phyloP scores from a whole-genome alignment of 2,329 filamentous ascomycete genomes.

The Rutstroemia sp. region DNA sequence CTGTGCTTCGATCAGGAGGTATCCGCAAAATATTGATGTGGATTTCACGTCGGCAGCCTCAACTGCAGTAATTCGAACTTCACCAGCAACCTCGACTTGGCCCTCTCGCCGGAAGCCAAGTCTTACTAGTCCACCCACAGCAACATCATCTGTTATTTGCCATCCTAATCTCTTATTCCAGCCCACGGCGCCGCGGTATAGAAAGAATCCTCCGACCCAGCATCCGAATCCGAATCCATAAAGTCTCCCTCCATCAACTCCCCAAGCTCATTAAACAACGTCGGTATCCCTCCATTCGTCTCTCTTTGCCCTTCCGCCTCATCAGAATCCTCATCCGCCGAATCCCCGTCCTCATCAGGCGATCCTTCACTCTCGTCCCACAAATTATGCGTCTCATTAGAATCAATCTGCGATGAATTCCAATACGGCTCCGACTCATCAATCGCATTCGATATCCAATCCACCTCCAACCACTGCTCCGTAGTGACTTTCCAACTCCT shows the following conservation, averaged over 20 bases:
- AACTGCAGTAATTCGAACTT: too few relatives aligned
- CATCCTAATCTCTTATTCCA: too few relatives aligned
- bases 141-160: too few relatives aligned
- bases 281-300: not conserved
- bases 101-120: too few relatives aligned
- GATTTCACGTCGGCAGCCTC: too few relatives aligned
- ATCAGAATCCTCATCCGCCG: conserved; percentile 1
- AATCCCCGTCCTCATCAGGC: not conserved
- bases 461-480: conserved; percentile 5
- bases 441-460: not conserved
- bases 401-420: conserved; percentile 2
- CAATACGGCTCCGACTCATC: conserved; percentile 6
- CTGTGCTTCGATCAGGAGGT: too few relatives aligned
- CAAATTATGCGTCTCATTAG: not conserved
- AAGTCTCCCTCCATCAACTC: conserved; percentile 2
- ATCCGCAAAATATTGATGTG: too few relatives aligned
- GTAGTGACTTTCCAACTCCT: not conserved
- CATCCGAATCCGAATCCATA: conserved; percentile 1
- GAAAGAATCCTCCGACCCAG: conserved; percentile 4
- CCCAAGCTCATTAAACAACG: conserved; percentile 5
- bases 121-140: too few relatives aligned
- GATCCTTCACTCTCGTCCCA: not conserved
- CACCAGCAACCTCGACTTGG: not conserved
- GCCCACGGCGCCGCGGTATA: conserved; percentile 5
- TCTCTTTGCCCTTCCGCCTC: not conserved